Base-by-base conservation (phyloP, 1,139 yeast species). In the Candida albicans region DNA sequence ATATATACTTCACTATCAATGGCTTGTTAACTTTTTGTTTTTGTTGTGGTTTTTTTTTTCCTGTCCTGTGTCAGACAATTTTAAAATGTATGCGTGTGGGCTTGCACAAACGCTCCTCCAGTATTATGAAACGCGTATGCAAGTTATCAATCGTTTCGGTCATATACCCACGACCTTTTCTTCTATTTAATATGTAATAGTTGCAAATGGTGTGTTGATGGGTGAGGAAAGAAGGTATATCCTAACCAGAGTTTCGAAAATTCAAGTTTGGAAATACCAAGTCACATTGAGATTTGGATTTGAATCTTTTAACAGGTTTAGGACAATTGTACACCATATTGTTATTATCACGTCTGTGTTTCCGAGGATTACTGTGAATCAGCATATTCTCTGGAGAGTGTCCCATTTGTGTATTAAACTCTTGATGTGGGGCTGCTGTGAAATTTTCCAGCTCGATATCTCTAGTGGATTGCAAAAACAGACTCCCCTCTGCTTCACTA, bases 261-360 rank as follows among this genome's bases (percentile, higher is more conserved):
- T 50, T 45, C 10, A 50, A 39, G 33, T 50, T 47, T 3, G 54
- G 54, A 31, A 51, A 50, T 4, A 47, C 46, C 25, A 51, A 39
- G 41, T 51, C 54, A 36, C 42, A 49, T 24, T 41, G 43, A 11
- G 52, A 47, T 34, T 35, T 44, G 2, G 55, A 50, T 36, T 44
- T 44, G 32, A 51, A 51, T 12, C 45, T 38, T 36, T 48, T 49
- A 6, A 41, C 32, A 8, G 51, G 44, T 35, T 44, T 42, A n/a
- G 38, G 40, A 7, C 9, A 13, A 12, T 29, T 29, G 25, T 9
- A 14, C 9, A 4, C n/a, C 35, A n/a, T n/a, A 5, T 3, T 33
- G 13, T 13, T 33, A 3, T n/a, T 13, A 11, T 24, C 32, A 8
- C 12, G 14, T 10, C 3, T 3, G 25, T 24, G 39, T 13, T 37